A percentile compares a stretch with the other conserved stretches of the same genome.
Evolutionary conservation across 345 rosid species (phyloP).

Genomic region (Syzygium jambos): DNA sequence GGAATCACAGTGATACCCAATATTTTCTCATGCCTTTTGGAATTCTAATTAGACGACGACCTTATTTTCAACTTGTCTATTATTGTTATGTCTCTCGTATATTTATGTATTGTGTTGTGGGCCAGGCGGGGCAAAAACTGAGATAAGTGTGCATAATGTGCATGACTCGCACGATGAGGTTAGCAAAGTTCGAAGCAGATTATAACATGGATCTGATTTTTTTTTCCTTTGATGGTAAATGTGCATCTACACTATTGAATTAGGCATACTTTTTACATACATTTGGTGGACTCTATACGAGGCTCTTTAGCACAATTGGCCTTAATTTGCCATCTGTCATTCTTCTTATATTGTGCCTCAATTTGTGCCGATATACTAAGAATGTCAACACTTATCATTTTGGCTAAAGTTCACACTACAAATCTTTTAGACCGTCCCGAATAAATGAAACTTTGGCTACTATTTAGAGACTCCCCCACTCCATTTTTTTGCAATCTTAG

Average conservation of each 20-base stretch:
- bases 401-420: too few species aligned
- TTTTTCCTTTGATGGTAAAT: background rate
- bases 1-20: too few species aligned
- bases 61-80: background rate
- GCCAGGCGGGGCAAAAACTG: background rate
- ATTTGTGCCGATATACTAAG: background rate
- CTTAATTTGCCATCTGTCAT: background rate
- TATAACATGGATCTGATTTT: background rate
- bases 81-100: background rate
- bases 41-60: background rate
- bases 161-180: background rate
- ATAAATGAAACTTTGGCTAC: too few species aligned
- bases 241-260: background rate
- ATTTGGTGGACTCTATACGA: background rate
- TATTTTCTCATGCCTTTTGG: background rate
- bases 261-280: background rate
- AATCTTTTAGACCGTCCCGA: too few species aligned
- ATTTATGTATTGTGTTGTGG: too few species aligned
- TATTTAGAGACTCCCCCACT: too few species aligned
- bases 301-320: background rate
- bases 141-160: background rate
- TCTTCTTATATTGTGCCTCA: background rate
- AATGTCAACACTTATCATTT: too few species aligned
- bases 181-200: too few species aligned
- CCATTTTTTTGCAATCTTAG: too few species aligned